Percentiles rank a stretch among this genome's conserved stretches.
Conservation (phyloP, 306 rosid genomes). For the Gynostemma pentaphyllum region DNA sequence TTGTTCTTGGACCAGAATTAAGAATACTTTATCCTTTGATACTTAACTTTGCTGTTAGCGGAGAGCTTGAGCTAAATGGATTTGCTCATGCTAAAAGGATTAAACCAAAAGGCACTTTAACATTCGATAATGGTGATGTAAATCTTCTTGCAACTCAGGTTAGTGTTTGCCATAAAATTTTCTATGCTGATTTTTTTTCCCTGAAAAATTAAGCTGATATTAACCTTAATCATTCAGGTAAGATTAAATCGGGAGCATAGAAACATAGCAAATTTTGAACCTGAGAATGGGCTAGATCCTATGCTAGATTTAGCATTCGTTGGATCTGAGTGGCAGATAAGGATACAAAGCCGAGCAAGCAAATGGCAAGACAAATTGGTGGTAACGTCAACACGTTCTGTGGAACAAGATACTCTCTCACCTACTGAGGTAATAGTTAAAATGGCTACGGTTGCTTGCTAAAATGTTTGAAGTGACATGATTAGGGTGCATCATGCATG, state of each 20-base stretch:
- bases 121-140: conserved; percentile 85
- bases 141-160: conserved; percentile 97
- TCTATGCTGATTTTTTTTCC: conserved; percentile 7
- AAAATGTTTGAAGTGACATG: background rate
- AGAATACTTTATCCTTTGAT: conserved; percentile 82
- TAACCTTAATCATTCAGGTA: conserved; percentile 40
- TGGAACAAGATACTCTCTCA: conserved; percentile 72
- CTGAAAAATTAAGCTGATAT: conserved; percentile 11
- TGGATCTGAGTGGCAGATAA: conserved; percentile 79
- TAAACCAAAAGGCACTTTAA: conserved; percentile 67
- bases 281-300: conserved; percentile 85
- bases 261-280: conserved; percentile 83
- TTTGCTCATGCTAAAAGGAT: conserved; percentile 62
- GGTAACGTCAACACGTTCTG: conserved; percentile 80
- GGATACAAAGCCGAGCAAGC: conserved; percentile 80
- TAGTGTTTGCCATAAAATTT: conserved; percentile 2
- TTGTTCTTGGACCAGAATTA: conserved; percentile 86
- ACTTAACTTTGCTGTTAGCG: conserved; percentile 69
- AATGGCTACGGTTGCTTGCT: background rate
- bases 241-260: conserved; percentile 79
- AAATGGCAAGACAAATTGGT: conserved; percentile 86
- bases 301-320: conserved; percentile 86
- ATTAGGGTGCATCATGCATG: background rate
- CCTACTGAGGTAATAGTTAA: conserved; percentile 56
- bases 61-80: conserved; percentile 90